Percentiles rank a stretch among this genome's conserved stretches.
Conservation (phyloP, 768 basidiomycete genomes). For the Amanita exitialis region DNA sequence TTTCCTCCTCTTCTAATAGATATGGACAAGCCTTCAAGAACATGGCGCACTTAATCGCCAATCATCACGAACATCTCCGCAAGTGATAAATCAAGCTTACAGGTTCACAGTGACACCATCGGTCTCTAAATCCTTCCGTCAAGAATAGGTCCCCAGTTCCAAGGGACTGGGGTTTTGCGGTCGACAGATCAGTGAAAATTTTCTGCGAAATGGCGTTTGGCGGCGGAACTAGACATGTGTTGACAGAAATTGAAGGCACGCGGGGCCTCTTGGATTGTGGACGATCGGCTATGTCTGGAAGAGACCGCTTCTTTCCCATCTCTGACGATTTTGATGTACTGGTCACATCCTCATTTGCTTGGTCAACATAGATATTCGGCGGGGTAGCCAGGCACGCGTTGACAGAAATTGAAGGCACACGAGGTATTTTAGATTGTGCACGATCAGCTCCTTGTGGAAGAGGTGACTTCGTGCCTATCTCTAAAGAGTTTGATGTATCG, state of each 20-base stretch:
- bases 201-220: conserved; percentile 33
- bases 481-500: too few relatives aligned
- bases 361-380: too few relatives aligned
- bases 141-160: conserved; percentile 71
- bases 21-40: conserved; percentile 44
- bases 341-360: conserved; percentile 17
- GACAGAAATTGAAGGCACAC: too few relatives aligned
- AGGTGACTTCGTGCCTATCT: too few relatives aligned
- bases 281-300: conserved; percentile 30
- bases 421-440: too few relatives aligned
- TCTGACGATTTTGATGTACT: conserved; percentile 13
- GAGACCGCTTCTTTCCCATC: conserved; percentile 40
- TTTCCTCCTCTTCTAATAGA: conserved; percentile 71
- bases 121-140: conserved; percentile 57
- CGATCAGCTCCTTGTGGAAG: too few relatives aligned
- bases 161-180: conserved; percentile 19
- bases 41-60: conserved; percentile 45
- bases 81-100: conserved; percentile 22
- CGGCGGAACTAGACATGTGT: conserved; percentile 47
- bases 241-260: conserved; percentile 13
- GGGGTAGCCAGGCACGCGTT: too few relatives aligned
- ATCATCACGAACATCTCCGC: neutral
- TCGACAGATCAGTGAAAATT: conserved; percentile 25
- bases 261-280: conserved; percentile 14
- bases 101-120: conserved; percentile 69